Evolutionary conservation across 2,329 filamentous ascomycete species (phyloP).

Genomic region (Pezicula neosporulosa): DNA sequence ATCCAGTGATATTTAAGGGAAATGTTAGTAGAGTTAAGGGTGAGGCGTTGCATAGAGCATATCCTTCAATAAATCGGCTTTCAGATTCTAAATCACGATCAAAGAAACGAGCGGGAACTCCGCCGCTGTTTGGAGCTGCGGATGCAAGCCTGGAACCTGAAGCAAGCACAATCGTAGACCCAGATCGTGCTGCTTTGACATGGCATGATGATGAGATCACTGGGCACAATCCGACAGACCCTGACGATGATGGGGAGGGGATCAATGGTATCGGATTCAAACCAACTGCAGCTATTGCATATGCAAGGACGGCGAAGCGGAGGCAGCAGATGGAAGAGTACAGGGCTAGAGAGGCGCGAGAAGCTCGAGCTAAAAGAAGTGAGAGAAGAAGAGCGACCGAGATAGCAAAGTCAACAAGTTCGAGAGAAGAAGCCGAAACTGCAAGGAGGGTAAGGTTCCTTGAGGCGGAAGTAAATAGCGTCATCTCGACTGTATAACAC

Average conservation of each 20-base stretch:
- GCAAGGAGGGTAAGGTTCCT: slow-evolving; percentile 26
- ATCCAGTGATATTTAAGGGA: slow-evolving; percentile 23
- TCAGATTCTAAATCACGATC: slow-evolving; percentile 23
- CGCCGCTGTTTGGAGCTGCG: slow-evolving; percentile 13
- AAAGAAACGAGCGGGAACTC: slow-evolving; percentile 22
- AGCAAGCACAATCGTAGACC: slow-evolving; percentile 16
- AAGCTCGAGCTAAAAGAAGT: slow-evolving; percentile 54
- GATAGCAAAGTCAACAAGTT: background rate
- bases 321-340: slow-evolving; percentile 61
- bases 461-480: slow-evolving; percentile 12
- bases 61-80: slow-evolving; percentile 25
- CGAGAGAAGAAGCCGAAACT: slow-evolving; percentile 16
- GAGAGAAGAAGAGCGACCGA: slow-evolving; percentile 40
- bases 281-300: slow-evolving; percentile 58
- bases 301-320: slow-evolving; percentile 52
- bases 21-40: slow-evolving; percentile 9
- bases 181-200: slow-evolving; percentile 52
- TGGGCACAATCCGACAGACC: slow-evolving; percentile 60
- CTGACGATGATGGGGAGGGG: slow-evolving; percentile 63
- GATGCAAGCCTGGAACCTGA: slow-evolving; percentile 5
- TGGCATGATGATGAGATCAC: slow-evolving; percentile 70
- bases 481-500: slow-evolving; percentile 12
- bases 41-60: slow-evolving; percentile 15
- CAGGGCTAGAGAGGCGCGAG: slow-evolving; percentile 55
- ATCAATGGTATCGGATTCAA: slow-evolving; percentile 67